Evolutionary conservation across 2,329 filamentous ascomycete species (phyloP), one percentile per base, ranked within the genome.

Genomic region (Rutstroemia sp.): DNA sequence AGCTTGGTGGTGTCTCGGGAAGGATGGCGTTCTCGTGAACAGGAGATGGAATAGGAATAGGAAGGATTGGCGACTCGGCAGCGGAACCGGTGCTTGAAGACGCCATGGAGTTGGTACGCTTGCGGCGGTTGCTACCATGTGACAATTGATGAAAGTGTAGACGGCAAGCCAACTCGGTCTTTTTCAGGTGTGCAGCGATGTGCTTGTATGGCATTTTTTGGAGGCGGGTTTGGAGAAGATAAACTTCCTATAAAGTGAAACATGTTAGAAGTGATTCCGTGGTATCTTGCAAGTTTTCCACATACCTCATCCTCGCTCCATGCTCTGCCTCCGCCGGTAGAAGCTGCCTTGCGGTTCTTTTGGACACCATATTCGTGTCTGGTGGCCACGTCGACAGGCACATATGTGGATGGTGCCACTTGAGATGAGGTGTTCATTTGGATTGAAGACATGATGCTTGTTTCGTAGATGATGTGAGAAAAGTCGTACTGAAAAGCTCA

Each of bases 121-220:
- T 89, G 70, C 88, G 86, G 65, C 88, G 85, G 73, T 88, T 89
- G 75, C 82, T 89, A 57, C 88, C 88, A 69, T 91, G 88, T 61
- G 86, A 90, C 61, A 94, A 80, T 68, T 94, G 89, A 68, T 95
- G 89, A 70, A 89, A 92, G 73, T 94, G 89, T 60, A 95, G 80
- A 61, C 89, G 88, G 74, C 89, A 95, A 48, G 89, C 89, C 58
- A 94, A 78, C 74, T 94, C 89, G 0, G 89, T 94, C 77, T 94
- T 95, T 74, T 91, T 89, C 64, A 94, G 76, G 65, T 92, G 86
- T 58, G 86, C 82, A 57, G 89, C 89, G 69, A 94, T 94, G 70
- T 92, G 88, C 78, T 92, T 94, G 74, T 94, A 94, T 0, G 89
- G 89, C 84, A 92, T 90, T 74, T 92, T 92, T 67, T 92, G 87